Evolutionary conservation across 805 yeast species (phyloP).

Genomic region (Candida ponderosae): DNA sequence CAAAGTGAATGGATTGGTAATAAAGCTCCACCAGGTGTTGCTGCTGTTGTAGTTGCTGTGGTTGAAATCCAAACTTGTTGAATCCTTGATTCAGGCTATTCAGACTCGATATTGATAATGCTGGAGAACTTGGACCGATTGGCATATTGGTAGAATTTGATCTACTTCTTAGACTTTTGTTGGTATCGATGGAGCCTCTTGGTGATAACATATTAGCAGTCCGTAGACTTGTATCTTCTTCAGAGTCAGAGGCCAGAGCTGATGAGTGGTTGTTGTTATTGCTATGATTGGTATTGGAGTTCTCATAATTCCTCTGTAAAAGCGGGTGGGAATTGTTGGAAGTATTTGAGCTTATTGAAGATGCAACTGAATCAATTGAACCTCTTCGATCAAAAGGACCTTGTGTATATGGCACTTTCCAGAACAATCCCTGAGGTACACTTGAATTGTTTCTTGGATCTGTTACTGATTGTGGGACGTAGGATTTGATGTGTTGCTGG

Average conservation of each 20-base stretch:
- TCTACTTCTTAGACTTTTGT: constrained; percentile 3
- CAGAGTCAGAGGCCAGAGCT: constrained; percentile 13
- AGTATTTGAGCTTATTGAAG: constrained; percentile 8
- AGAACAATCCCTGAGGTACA: constrained; percentile 17
- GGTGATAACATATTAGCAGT: constrained; percentile 10
- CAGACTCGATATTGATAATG: constrained; percentile 13
- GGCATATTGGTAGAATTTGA: constrained; percentile 13
- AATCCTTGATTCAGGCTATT: constrained; percentile 13
- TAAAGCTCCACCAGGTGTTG: constrained; percentile 34
- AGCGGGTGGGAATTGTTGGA: neutral
- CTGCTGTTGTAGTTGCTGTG: neutral
- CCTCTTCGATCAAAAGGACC: constrained; percentile 19
- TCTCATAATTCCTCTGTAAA: too few species aligned
- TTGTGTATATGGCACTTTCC: constrained; percentile 21
- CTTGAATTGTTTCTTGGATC: constrained; percentile 2
- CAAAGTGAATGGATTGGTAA: constrained; percentile 37
- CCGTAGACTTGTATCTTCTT: constrained; percentile 12
- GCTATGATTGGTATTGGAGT: too few species aligned
- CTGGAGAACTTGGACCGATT: constrained; percentile 10
- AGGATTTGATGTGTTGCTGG: neutral
- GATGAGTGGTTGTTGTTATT: too few species aligned
- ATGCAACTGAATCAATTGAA: constrained; percentile 17
- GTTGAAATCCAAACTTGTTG: constrained; percentile 2
- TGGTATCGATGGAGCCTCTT: constrained; percentile 11
- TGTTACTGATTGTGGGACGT: neutral